These are phyloP conservation scores for Coniosporium apollinis DNA, from an alignment of 495 filamentous ascomycete species.

Conservation along the genomic window DNA sequence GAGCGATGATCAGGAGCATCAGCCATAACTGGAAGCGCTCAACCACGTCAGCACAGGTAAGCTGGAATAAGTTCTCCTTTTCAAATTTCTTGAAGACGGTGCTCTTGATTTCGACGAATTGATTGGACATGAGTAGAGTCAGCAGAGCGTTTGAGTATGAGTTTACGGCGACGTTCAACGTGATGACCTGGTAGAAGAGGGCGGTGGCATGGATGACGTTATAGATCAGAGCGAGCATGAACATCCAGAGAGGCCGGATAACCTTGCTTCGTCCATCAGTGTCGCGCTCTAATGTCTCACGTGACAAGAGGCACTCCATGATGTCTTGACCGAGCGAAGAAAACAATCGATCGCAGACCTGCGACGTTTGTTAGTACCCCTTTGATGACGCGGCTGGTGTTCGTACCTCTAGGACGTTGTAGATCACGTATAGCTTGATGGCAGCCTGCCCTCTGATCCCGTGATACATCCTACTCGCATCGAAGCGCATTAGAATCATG, in stretches of 20 bases:
- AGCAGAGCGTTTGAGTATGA: slow-evolving; percentile 93
- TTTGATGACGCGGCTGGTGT: too few species aligned
- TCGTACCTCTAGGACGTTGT: slow-evolving; percentile 75
- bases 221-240: slow-evolving; percentile 71
- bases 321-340: slow-evolving; percentile 90
- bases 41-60: slow-evolving; percentile 91
- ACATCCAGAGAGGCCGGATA: slow-evolving; percentile 80
- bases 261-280: slow-evolving; percentile 82
- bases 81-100: slow-evolving; percentile 97
- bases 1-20: slow-evolving; percentile 88
- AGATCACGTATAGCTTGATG: slow-evolving; percentile 97
- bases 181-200: slow-evolving; percentile 93
- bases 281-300: slow-evolving; percentile 76
- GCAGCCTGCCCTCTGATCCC: slow-evolving; percentile 89
- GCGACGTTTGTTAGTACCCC: too few species aligned
- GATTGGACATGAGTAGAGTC: slow-evolving; percentile 80
- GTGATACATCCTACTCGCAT: slow-evolving; percentile 97
- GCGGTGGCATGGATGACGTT: slow-evolving; percentile 72
- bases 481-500: slow-evolving; percentile 72
- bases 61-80: slow-evolving; percentile 92
- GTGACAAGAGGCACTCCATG: slow-evolving; percentile 85
- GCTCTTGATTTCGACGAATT: slow-evolving; percentile 96
- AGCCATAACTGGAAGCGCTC: slow-evolving; percentile 97
- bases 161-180: slow-evolving; percentile 94
- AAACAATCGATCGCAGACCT: slow-evolving; percentile 66